Base-by-base conservation (phyloP, 352 stramenopile genomes). In the Globisporangium canariense region DNA sequence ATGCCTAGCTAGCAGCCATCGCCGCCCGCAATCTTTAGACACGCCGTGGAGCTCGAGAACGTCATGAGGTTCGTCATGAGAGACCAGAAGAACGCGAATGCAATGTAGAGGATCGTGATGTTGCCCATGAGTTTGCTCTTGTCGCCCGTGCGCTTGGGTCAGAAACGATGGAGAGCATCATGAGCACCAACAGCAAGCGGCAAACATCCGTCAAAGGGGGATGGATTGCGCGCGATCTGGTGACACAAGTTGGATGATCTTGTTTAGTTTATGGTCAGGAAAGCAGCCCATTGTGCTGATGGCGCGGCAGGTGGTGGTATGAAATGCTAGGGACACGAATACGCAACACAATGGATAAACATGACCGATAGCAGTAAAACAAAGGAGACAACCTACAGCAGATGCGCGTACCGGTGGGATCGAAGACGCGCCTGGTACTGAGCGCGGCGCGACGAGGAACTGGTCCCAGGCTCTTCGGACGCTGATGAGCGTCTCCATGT, bases 401-500 rank as follows among this genome's bases (percentile, higher is more conserved):
- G 16, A n/a, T 6, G 28, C 14, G 56, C 64, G 41, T 60, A 81
- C 74, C 45, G 71, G 65, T 45, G 74, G 74, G 43, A 81, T 81
- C 16, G 68, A 51, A 4, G 67, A 76, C 25, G 70, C 69, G 2
- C 70, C 70, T 14, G 36, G 36, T 38, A 67, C 28, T 3, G 66
- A 64, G 10, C 3, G 40, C 13, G 65, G 62, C 10, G 62, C 54
- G 2, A 60, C 62, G 6, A 81, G 49, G 30, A 65, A 74, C 9
- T 34, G 45, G 20, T 80, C 73, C 73, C 73, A 80, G 16, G 45
- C 32, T 4, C 62, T 51, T 20, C 74, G 46, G 2, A 78, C n/a
- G 1, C 38, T 11, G 2, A 78, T 65, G 22, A 81, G 65, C 13
- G 62, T 71, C 46, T 75, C 58, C 70, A 81, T 78, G 36, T 74